Evolutionary conservation across 352 stramenopile genomes (phyloP).

Genomic region (Phytophthora citricola): DNA sequence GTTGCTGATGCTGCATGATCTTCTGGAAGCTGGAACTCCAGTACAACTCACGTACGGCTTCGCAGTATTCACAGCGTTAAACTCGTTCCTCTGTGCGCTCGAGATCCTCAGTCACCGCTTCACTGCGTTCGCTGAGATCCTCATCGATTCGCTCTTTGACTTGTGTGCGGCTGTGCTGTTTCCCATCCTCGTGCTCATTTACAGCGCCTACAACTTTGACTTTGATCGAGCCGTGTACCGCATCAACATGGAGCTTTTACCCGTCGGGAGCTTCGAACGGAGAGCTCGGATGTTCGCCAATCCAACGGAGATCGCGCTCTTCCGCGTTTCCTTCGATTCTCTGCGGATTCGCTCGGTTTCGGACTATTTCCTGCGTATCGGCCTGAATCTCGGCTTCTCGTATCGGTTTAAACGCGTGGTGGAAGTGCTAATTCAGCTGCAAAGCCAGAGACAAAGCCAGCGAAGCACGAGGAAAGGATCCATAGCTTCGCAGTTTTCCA

Average conservation of each 20-base stretch:
- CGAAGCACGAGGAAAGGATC: constrained; percentile 3
- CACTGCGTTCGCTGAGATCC: constrained; percentile 41
- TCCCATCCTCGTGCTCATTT: constrained; percentile 32
- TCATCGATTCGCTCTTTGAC: constrained; percentile 51
- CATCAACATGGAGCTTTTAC: constrained; percentile 35
- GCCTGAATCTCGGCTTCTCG: constrained; percentile 45
- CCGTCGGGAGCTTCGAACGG: constrained; percentile 41
- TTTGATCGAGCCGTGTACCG: constrained; percentile 35
- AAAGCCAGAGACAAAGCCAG: constrained; percentile 7
- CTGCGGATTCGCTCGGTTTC: constrained; percentile 36
- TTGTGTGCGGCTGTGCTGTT: constrained; percentile 38
- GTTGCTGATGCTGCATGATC: constrained; percentile 24
- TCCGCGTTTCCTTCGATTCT: constrained; percentile 42
- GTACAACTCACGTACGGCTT: constrained; percentile 29
- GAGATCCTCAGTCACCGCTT: constrained; percentile 25
- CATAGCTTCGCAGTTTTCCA: neutral
- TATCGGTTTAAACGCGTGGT: constrained; percentile 49
- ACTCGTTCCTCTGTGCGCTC: constrained; percentile 32
- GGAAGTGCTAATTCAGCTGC: constrained; percentile 35
- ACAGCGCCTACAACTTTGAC: constrained; percentile 34
- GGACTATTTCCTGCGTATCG: constrained; percentile 42
- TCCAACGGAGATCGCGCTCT: constrained; percentile 35
- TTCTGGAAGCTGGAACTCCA: constrained; percentile 41
- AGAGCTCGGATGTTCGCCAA: constrained; percentile 35
- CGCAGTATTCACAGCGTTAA: constrained; percentile 28